phyloP scores from a whole-genome alignment of 495 filamentous ascomycete species.

The Venustampulla echinocandica region DNA sequence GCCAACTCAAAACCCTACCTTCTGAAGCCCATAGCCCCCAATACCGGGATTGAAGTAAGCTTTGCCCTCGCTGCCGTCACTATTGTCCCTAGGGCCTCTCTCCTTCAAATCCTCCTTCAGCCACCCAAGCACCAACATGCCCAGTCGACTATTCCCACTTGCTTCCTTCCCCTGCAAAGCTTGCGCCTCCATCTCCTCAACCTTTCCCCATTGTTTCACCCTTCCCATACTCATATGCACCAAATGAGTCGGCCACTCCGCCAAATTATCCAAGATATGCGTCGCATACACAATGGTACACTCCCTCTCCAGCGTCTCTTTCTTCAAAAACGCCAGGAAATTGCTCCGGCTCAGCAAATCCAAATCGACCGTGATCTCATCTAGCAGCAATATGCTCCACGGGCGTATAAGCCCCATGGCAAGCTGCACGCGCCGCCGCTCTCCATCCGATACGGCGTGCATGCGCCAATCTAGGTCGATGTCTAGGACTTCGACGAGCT shows the following conservation, averaged over 20 bases:
- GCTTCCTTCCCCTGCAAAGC: slow-evolving; percentile 24
- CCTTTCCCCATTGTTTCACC: slow-evolving; percentile 73
- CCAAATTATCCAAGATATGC: slow-evolving; percentile 90
- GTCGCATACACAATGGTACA: slow-evolving; percentile 97
- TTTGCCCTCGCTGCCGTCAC: slow-evolving; percentile 52
- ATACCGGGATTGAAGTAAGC: slow-evolving; percentile 62
- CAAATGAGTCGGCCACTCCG: slow-evolving; percentile 87
- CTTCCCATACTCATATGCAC: slow-evolving; percentile 87
- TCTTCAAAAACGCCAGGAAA: slow-evolving; percentile 80
- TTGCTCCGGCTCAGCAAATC: slow-evolving; percentile 75
- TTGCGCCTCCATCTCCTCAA: slow-evolving; percentile 37
- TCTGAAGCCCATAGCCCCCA: slow-evolving; percentile 79
- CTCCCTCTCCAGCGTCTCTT: slow-evolving; percentile 69
- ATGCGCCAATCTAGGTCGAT: slow-evolving; percentile 89
- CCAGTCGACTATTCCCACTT: slow-evolving; percentile 64
- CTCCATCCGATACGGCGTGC: slow-evolving; percentile 89
- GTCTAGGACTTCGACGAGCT: slow-evolving; percentile 80
- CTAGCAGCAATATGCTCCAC: slow-evolving; percentile 82
- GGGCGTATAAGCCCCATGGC: slow-evolving; percentile 94
- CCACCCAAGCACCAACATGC: slow-evolving; percentile 82
- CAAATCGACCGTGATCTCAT: slow-evolving; percentile 96
- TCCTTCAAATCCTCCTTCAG: slow-evolving; percentile 72
- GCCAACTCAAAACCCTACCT: slow-evolving; percentile 21
- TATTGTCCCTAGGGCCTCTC: slow-evolving; percentile 65
- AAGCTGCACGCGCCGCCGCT: slow-evolving; percentile 83